A percentile compares a stretch with the other conserved stretches of the same genome.
These are phyloP conservation scores for Kazachstania kunashirensis DNA, from an alignment of 805 yeast species.

Conservation along the genomic window DNA sequence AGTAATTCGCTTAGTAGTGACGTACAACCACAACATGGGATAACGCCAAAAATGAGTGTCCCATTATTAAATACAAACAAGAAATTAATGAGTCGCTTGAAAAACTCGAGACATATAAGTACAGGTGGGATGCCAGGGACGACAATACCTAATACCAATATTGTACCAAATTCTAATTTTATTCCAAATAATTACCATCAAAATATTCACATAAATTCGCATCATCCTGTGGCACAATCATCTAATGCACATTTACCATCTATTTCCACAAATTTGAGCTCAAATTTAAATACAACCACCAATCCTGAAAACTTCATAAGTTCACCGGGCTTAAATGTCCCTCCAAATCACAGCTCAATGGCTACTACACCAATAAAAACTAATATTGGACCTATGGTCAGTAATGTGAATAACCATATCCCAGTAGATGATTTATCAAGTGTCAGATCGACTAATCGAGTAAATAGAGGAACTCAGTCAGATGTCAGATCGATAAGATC, in stretches of 20 bases:
- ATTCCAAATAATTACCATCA: constrained; percentile 1
- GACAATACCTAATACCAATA: neutral
- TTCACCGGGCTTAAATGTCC: neutral
- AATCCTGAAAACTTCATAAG: constrained; percentile 7
- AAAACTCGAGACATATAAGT: constrained; percentile 28
- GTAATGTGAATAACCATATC: constrained; percentile 4
- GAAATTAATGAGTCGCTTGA: constrained; percentile 18
- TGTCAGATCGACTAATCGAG: constrained; percentile 10
- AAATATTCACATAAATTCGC: neutral
- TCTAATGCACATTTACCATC: constrained; percentile 1
- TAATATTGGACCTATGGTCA: constrained; percentile 5
- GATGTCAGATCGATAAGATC: constrained; percentile 23
- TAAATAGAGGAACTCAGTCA: neutral
- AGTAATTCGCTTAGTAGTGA: neutral
- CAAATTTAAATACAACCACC: constrained; percentile 8
- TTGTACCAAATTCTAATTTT: neutral
- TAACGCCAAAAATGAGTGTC: constrained; percentile 27
- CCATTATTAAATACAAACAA: constrained; percentile 25
- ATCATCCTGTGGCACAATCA: neutral
- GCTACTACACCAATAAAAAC: constrained; percentile 4
- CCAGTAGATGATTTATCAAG: constrained; percentile 16
- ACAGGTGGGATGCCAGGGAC: constrained; percentile 22
- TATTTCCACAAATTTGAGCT: neutral
- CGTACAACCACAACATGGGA: constrained; percentile 15
- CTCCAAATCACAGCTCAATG: neutral